These are phyloP conservation scores for Diplodia sapinea DNA, from an alignment of 2,329 filamentous ascomycete species.

Conservation along the genomic window DNA sequence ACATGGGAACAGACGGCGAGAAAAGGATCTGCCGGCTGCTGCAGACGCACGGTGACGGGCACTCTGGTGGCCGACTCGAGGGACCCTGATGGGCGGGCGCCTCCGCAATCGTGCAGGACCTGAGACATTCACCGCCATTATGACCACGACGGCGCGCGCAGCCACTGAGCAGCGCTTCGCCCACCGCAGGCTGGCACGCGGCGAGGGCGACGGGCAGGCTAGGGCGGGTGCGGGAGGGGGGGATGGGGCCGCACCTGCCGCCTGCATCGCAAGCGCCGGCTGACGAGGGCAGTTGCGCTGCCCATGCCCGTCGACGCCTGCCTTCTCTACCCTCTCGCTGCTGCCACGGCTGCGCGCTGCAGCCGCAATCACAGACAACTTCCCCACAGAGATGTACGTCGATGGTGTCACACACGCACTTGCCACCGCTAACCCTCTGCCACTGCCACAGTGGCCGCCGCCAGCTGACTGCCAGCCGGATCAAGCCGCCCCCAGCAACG, in stretches of 20 bases:
- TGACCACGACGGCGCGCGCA: conserved; percentile 11
- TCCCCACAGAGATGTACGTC: conserved; percentile 29
- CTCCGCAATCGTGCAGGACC: conserved; percentile 26
- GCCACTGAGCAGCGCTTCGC: conserved; percentile 2
- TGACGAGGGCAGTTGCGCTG: not conserved
- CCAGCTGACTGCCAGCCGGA: not conserved
- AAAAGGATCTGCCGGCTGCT: conserved; percentile 26
- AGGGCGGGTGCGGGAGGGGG: conserved; percentile 19
- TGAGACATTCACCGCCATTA: conserved; percentile 30
- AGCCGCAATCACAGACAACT: conserved; percentile 27
- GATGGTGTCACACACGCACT: conserved; percentile 28
- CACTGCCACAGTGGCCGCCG: conserved; percentile 5
- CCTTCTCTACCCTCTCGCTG: not conserved
- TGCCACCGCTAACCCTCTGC: not conserved
- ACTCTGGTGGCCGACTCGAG: conserved; percentile 3
- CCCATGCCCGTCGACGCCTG: too few relatives aligned
- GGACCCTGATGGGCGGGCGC: conserved; percentile 24
- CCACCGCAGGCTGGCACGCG: conserved; percentile 22
- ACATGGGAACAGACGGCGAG: conserved; percentile 21
- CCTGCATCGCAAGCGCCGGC: not conserved
- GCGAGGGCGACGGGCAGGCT: conserved; percentile 4
- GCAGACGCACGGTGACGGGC: conserved; percentile 28
- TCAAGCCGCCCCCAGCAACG: conserved; percentile 7
- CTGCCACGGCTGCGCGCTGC: conserved; percentile 21
- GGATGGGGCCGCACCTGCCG: conserved; percentile 17